Percentiles rank a stretch among this genome's conserved stretches.
Evolutionary conservation across 1,284 basidiomycete species (phyloP).

Genomic region (Sphaerobolus stellatus): DNA sequence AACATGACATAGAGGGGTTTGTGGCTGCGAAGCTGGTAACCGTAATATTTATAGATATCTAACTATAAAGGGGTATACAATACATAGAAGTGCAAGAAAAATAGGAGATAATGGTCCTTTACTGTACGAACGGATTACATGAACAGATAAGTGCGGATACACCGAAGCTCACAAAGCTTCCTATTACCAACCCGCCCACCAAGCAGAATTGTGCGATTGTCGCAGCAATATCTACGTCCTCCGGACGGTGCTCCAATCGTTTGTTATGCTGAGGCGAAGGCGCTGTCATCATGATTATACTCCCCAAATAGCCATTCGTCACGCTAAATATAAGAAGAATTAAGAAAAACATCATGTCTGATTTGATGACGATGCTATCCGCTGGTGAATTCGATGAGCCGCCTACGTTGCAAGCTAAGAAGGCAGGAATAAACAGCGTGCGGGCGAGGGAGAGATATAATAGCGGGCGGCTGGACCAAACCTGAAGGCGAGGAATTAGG

Average conservation of each 20-base stretch:
- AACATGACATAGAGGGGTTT: too few species aligned
- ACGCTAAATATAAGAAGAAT: slow-evolving; percentile 73
- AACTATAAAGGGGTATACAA: too few species aligned
- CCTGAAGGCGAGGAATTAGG: slow-evolving; percentile 59
- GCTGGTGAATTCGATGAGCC: slow-evolving; percentile 32
- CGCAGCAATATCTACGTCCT: slow-evolving; percentile 82
- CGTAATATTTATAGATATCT: too few species aligned
- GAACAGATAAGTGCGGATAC: slow-evolving; percentile 64
- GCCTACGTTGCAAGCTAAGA: slow-evolving; percentile 81
- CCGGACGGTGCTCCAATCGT: slow-evolving; percentile 55
- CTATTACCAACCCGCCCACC: slow-evolving; percentile 71
- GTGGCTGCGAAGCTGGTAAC: too few species aligned
- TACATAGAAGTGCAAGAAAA: not conserved
- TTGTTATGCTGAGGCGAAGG: slow-evolving; percentile 73
- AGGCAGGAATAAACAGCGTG: slow-evolving; percentile 78
- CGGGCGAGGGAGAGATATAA: slow-evolving; percentile 64
- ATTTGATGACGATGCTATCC: slow-evolving; percentile 51
- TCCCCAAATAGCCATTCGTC: slow-evolving; percentile 75
- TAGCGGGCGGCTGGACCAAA: slow-evolving; percentile 67
- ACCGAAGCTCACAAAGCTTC: slow-evolving; percentile 77
- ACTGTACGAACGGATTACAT: slow-evolving; percentile 64
- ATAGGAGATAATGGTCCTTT: not conserved
- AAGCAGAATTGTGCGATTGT: slow-evolving; percentile 78
- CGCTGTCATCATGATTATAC: slow-evolving; percentile 69
- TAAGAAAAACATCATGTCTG: slow-evolving; percentile 72